Conservation (phyloP, 495 filamentous ascomycete genomes). For the Neurospora sp. region DNA sequence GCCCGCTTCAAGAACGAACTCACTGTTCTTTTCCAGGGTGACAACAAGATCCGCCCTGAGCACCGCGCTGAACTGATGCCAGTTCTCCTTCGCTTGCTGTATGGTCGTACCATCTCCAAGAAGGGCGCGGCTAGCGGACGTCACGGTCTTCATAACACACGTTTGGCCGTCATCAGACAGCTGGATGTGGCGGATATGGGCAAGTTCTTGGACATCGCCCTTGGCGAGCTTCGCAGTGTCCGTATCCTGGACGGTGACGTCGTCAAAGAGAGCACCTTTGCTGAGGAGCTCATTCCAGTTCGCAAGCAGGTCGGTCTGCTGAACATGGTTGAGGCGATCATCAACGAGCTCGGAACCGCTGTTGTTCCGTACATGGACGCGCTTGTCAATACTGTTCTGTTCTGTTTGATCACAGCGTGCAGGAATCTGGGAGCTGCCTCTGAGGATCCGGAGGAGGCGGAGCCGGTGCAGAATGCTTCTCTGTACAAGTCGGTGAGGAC, state of each 20-base stretch:
- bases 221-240: constrained; percentile 56
- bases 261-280: constrained; percentile 39
- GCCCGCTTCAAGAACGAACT: constrained; percentile 86
- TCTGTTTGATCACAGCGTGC: constrained; percentile 66
- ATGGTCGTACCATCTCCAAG: constrained; percentile 77
- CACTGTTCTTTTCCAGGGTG: constrained; percentile 73
- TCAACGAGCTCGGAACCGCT: constrained; percentile 65
- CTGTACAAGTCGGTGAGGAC: constrained; percentile 62
- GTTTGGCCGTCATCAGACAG: constrained; percentile 45
- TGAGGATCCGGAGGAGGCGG: constrained; percentile 35
- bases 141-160: constrained; percentile 51
- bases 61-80: constrained; percentile 68
- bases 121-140: constrained; percentile 56
- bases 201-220: constrained; percentile 71
- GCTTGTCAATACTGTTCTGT: constrained; percentile 64
- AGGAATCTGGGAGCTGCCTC: constrained; percentile 38
- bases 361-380: constrained; percentile 50
- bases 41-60: constrained; percentile 61
- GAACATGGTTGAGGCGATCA: constrained; percentile 83
- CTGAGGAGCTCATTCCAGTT: constrained; percentile 43
- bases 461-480: constrained; percentile 39
- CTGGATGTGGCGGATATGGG: constrained; percentile 52
- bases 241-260: constrained; percentile 41
- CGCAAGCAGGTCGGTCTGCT: constrained; percentile 81
- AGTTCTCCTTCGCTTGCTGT: constrained; percentile 76